Evolutionary conservation across 345 rosid genomes (phyloP), one percentile per base, ranked within the genome.

Genomic region (Turritis glabra): DNA sequence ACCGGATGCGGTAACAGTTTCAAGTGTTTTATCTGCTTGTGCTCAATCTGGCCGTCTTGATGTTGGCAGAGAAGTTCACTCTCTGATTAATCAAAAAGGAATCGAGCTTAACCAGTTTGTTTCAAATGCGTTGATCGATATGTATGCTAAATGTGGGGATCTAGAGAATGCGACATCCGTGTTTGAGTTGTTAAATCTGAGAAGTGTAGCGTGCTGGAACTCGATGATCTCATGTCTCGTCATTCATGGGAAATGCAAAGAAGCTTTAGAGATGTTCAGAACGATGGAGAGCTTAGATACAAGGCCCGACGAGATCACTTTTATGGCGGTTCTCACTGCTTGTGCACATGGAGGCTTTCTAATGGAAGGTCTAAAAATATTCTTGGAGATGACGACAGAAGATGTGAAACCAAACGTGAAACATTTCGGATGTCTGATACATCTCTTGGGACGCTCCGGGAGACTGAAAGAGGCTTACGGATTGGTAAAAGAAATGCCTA

Each of bases 71-170:
- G 84, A 83, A 67, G 77, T 91, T 37, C 92, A 91, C 33, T 64
- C 64, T 58, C 69, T 84, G 80, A 79, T 89, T 53, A 29, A 27
- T 14, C 5, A 19, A 10, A 79, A 55, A 55, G 79, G 83, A 57
- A 81, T 86, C 4, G 80, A 81, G 77, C 81, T 70, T 38, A 89
- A 86, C 64, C 80, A 73, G 76, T 88, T 88, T 50, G 83, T 92
- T 80, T 67, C 78, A 54, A 89, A 82, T 71, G 82, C 87, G 0
- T 80, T 90, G 50, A 77, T 92, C 48, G 96, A 87, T 50, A 90
- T 86, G 97, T 87, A 90, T 75, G 86, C 87, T 2, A 93, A 90
- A 72, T 87, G 98, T 12, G 96, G 97, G 56, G 90, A 88, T 76
- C 74, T 90, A 79, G 69, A 30, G 54, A 79, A 61, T 74, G 93